These are phyloP conservation scores for Trifolium dubium DNA, from an alignment of 306 rosid genomes.

Conservation along the genomic window DNA sequence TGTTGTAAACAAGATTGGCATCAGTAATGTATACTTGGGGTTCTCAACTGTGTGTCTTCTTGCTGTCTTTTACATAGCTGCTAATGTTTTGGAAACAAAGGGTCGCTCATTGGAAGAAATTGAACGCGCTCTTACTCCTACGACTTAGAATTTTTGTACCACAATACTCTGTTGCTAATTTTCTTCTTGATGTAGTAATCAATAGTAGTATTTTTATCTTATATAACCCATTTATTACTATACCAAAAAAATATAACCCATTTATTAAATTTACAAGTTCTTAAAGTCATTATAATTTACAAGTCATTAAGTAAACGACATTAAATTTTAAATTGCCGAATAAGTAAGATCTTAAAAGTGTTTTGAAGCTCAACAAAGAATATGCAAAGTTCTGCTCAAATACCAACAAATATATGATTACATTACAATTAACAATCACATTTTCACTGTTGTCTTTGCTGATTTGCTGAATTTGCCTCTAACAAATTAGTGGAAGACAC, in stretches of 20 bases:
- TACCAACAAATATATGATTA: neutral
- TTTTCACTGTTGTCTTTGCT: neutral
- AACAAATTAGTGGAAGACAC: neutral
- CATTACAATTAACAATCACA: neutral
- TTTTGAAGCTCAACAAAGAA: neutral
- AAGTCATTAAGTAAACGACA: neutral
- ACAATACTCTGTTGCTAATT: neutral
- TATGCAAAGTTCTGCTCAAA: neutral
- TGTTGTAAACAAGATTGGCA: slow-evolving; percentile 80
- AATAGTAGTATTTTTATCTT: neutral
- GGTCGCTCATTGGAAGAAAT: slow-evolving; percentile 93
- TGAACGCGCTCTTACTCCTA: slow-evolving; percentile 62
- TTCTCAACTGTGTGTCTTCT: slow-evolving; percentile 70
- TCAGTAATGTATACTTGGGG: slow-evolving; percentile 72
- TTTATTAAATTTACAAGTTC: neutral
- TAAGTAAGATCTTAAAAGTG: neutral
- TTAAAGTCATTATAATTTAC: neutral
- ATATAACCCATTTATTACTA: neutral
- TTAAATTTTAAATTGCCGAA: neutral
- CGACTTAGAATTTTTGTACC: slow-evolving; percentile 41
- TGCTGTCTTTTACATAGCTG: slow-evolving; percentile 68
- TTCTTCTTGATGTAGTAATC: neutral
- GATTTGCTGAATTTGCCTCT: neutral
- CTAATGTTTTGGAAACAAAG: slow-evolving; percentile 84
- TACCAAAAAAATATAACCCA: neutral